A percentile compares a stretch with the other conserved stretches of the same genome.
Evolutionary conservation across 768 basidiomycete genomes (phyloP).

Genomic region (Suillus sp.): DNA sequence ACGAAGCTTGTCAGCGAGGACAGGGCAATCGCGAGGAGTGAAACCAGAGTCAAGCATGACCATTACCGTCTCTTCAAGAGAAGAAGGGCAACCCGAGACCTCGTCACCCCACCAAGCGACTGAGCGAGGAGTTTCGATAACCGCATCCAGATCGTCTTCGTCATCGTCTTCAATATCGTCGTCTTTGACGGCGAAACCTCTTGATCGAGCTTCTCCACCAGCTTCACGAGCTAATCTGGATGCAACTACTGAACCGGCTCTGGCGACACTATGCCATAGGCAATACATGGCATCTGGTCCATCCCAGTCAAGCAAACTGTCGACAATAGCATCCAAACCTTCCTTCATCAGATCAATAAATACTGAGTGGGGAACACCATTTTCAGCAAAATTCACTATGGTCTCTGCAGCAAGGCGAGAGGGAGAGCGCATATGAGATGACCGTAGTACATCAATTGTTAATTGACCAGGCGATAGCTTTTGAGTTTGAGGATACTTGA

Average conservation of each 20-base stretch:
- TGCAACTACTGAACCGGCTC: constrained; percentile 43
- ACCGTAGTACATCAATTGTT: constrained; percentile 56
- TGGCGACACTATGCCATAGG: constrained; percentile 44
- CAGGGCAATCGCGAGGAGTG: constrained; percentile 45
- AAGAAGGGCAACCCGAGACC: constrained; percentile 59
- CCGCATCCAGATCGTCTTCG: constrained; percentile 35
- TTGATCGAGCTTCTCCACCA: constrained; percentile 41
- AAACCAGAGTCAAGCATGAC: constrained; percentile 62
- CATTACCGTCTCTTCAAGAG: constrained; percentile 63
- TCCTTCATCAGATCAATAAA: constrained; percentile 44
- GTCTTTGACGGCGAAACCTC: constrained; percentile 41
- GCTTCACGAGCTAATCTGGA: constrained; percentile 40
- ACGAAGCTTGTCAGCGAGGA: constrained; percentile 56
- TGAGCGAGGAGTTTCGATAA: constrained; percentile 42
- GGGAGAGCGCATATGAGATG: constrained; percentile 48
- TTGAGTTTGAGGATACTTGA: constrained; percentile 37
- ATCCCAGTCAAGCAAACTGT: constrained; percentile 49
- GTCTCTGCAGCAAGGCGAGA: constrained; percentile 55
- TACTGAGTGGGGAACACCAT: constrained; percentile 49
- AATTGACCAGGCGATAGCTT: constrained; percentile 43
- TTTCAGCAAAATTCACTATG: constrained; percentile 65
- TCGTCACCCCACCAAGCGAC: constrained; percentile 72
- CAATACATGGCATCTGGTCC: constrained; percentile 40
- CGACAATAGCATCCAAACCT: constrained; percentile 38
- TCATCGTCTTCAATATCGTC: constrained; percentile 44